Evolutionary conservation across 2,329 filamentous ascomycete species (phyloP), one percentile per base, ranked within the genome.

Genomic region (Dryadomyces sulphureus): DNA sequence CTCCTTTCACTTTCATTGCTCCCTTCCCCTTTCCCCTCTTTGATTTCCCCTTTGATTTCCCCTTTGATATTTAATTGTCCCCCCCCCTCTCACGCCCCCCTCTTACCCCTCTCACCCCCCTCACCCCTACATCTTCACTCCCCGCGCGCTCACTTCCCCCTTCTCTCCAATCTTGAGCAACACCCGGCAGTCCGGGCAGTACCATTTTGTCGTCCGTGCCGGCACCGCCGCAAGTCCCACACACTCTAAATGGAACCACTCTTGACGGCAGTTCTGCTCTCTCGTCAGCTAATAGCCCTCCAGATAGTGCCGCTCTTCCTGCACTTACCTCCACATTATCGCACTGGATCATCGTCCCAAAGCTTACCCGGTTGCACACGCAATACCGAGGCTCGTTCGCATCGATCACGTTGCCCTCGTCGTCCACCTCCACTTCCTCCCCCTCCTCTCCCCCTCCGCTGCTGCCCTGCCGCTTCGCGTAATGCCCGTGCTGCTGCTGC

Each of bases 161-260:
- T 69, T 75, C 61, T 77, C 74, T 6, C 77, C 77, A 53, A 80
- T 76, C 41, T 77, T 75, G 27, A 81, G 62, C 25, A 71, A 63
- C 50, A 75, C 72, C 36, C 79, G 68, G 57, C 85, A 92, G 43
- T 86, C 78, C 1, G 83, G 83, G 60, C 85, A 92, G 56, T 87
- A 92, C 85, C 85, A 92, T 61, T 87, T 88, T 2, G 80, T 80
- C 27, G 81, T 82, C 17, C 82, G 70, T 2, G 79, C 73, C 11
- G 84, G 84, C 49, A 84, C 75, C 21, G 79, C 70, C 11, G 70
- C 67, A 30, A 92, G 66, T 5, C 72, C 78, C 6, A 92, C 81
- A 56, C 85, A 92, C 52, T 79, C 77, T 36, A 92, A 70, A 58
- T 92, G 85, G 60, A 90, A 92, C 85, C 85, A 92, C 61, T 90